These are phyloP conservation scores for Saussurea involucrata DNA, from an alignment of 129 eudicot genomes.

Conservation along the genomic window DNA sequence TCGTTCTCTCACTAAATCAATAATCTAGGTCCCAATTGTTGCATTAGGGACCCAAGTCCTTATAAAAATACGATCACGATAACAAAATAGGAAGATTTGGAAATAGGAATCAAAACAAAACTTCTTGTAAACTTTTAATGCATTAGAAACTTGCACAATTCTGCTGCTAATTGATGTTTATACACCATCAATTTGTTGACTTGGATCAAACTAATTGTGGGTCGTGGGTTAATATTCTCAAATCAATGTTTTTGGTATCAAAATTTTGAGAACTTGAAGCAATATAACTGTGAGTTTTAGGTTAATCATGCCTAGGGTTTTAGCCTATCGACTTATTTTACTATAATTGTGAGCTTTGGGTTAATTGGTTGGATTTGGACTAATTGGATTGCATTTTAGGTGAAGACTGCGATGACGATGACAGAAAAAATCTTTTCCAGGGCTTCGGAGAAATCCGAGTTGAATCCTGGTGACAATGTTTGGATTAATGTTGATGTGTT, in stretches of 20 bases:
- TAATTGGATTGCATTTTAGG: conserved; percentile 32
- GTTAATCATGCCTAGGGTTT: neutral
- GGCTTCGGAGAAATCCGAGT: conserved; percentile 68
- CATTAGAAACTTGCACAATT: too few relatives aligned
- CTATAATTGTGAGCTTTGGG: neutral
- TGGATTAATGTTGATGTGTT: conserved; percentile 80
- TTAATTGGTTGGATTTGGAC: neutral
- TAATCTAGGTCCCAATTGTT: too few relatives aligned
- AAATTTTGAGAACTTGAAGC: conserved; percentile 1
- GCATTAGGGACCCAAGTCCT: too few relatives aligned
- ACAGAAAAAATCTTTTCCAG: conserved; percentile 81
- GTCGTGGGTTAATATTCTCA: neutral
- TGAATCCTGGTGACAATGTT: conserved; percentile 84
- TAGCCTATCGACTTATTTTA: too few relatives aligned
- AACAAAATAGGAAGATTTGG: too few relatives aligned
- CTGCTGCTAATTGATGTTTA: neutral
- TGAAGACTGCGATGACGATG: conserved; percentile 88
- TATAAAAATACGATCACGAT: too few relatives aligned
- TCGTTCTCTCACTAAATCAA: too few relatives aligned
- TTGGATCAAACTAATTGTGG: neutral
- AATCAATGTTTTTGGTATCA: neutral
- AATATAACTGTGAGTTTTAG: neutral
- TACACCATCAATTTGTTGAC: neutral
- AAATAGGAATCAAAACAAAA: too few relatives aligned
- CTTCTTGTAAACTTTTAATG: too few relatives aligned